Conservation (phyloP, 345 rosid species). For the Turritis glabra region DNA sequence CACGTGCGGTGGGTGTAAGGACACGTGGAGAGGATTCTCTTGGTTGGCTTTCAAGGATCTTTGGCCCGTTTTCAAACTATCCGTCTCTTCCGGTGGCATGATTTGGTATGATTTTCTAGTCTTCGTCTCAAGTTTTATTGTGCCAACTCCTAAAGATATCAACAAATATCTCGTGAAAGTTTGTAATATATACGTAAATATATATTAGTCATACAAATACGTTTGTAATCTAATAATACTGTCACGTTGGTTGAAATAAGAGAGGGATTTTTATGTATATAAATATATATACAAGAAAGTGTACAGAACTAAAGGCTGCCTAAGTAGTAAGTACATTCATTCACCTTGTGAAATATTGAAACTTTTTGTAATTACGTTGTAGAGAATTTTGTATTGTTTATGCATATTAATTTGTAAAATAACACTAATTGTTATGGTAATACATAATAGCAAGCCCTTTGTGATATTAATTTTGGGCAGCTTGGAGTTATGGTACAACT, state of each 20-base stretch:
- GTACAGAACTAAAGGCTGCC: neutral
- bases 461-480: constrained; percentile 33
- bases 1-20: constrained; percentile 57
- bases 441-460: neutral
- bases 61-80: constrained; percentile 48
- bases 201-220: neutral
- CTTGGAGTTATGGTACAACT: constrained; percentile 79
- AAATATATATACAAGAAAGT: neutral
- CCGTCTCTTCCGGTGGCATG: constrained; percentile 57
- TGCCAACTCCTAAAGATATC: neutral
- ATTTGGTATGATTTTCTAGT: constrained; percentile 47
- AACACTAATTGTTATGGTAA: neutral
- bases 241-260: neutral
- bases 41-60: constrained; percentile 53
- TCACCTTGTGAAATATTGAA: neutral
- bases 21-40: constrained; percentile 72
- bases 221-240: neutral
- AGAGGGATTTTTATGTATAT: neutral
- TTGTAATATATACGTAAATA: neutral
- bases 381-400: neutral
- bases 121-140: neutral
- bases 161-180: neutral
- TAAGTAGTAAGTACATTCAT: neutral
- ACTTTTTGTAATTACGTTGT: neutral
- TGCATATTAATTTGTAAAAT: neutral